Evolutionary conservation across 306 rosid genomes (phyloP), one percentile per base, ranked within the genome.

Genomic region (Pyrus communis): DNA sequence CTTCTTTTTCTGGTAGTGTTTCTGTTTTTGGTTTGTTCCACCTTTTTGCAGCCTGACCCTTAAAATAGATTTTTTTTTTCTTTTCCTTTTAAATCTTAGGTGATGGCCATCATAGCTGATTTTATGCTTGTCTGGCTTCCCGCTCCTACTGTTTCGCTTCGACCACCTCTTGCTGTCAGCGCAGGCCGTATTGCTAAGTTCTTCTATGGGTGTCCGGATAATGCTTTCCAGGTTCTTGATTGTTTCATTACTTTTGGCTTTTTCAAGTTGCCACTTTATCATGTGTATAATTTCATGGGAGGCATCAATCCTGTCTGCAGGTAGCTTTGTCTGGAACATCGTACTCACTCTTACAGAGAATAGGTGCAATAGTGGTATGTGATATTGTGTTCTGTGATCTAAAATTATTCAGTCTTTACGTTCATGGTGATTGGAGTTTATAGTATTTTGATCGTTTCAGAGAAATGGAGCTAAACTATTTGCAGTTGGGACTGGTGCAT

Each of bases 151-250:
- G 91, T 95, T 33, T 81, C 97, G 17, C 97, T 95, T 75, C 82
- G 89, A 71, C 78, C 91, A 4, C 90, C 99, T 38, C 92, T 92
- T 33, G 88, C 85, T 52, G 68, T 82, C 76, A 85, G 70, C 60
- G 96, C 97, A 6, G 97, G 99, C 61, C 76, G 83, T 33, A 69
- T 95, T 79, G 80, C 96, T 45, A 95, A 89, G 86, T 87, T 92
- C 87, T 95, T 95, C 90, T 91, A 89, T 82, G 88, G 89, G 77
- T 95, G 99, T 79, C 99, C 99, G 1, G 99, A 91, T 69, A 95
- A 95, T 76, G 97, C 99, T 67, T 95, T 95, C 57, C 99, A 95
- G 96, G 99, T 92, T 23, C 63, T 25, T 69, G 22, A 35, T 76
- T 63, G 46, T 35, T 64, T 38, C 70, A 12, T 49, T 71, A 31